Percentiles rank a stretch among this genome's conserved stretches.
Conservation (phyloP, 192 early-diverging fungal genomes). For the Dissophora ornata region DNA sequence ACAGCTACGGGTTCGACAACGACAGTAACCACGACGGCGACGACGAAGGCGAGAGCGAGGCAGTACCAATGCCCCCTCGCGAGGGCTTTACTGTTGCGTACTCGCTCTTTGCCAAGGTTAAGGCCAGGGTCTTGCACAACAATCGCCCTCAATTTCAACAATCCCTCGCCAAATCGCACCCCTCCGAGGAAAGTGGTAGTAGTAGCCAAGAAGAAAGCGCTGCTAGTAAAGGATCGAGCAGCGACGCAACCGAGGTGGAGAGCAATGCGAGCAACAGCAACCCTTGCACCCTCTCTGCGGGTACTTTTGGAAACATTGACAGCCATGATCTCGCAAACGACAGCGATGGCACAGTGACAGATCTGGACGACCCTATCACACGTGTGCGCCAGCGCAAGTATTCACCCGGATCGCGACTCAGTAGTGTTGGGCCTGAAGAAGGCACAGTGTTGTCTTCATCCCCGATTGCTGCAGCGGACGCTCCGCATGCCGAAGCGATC, state of each 20-base stretch:
- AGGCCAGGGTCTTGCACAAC: slow-evolving; percentile 19
- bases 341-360: slow-evolving; percentile 36
- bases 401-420: slow-evolving; percentile 11
- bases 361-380: slow-evolving; percentile 11
- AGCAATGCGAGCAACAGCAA: slow-evolving; percentile 29
- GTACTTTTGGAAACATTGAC: slow-evolving; percentile 6
- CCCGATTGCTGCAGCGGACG: not conserved
- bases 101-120: slow-evolving; percentile 43
- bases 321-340: slow-evolving; percentile 31
- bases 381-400: slow-evolving; percentile 36
- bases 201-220: slow-evolving; percentile 7
- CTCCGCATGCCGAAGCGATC: slow-evolving; percentile 5
- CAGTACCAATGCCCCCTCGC: slow-evolving; percentile 16
- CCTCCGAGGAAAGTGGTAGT: slow-evolving; percentile 6
- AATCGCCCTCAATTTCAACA: not conserved
- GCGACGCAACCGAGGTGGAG: slow-evolving; percentile 19
- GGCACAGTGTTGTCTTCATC: not conserved
- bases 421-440: slow-evolving; percentile 3
- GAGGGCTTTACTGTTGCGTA: slow-evolving; percentile 35
- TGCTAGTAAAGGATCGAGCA: slow-evolving; percentile 7
- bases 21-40: not conserved
- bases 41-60: not conserved
- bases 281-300: slow-evolving; percentile 17
- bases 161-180: not conserved
- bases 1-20: not conserved